A percentile compares a stretch with the other conserved stretches of the same genome.
phyloP scores from a whole-genome alignment of 139 green algal genomes.

The Protoeuglena noctilucae region DNA sequence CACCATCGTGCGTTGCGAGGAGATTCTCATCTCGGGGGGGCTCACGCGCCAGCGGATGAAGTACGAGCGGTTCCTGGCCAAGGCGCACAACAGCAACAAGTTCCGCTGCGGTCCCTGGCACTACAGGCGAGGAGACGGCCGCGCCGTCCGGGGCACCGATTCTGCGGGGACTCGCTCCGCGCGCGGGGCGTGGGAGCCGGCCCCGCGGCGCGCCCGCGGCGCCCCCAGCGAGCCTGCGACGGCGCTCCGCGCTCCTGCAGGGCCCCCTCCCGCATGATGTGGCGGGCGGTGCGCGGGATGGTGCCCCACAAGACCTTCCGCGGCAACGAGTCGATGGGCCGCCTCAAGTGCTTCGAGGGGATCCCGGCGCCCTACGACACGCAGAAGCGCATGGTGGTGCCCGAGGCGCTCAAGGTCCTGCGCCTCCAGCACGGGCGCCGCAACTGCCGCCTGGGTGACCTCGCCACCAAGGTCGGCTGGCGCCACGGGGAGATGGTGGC shows the following conservation, averaged over 20 bases:
- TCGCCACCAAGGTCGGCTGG: slow-evolving; percentile 87
- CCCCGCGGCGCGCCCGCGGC: background rate
- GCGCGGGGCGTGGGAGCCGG: background rate
- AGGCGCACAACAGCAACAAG: slow-evolving; percentile 90
- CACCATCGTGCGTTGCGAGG: slow-evolving; percentile 63
- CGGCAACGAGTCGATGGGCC: slow-evolving; percentile 78
- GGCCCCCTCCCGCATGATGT: too few species aligned
- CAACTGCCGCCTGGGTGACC: slow-evolving; percentile 73
- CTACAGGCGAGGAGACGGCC: too few species aligned
- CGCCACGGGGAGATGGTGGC: slow-evolving; percentile 58
- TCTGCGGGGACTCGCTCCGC: too few species aligned
- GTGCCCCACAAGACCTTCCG: slow-evolving; percentile 93
- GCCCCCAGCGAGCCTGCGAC: too few species aligned
- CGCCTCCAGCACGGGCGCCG: slow-evolving; percentile 81
- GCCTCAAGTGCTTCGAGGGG: slow-evolving; percentile 92
- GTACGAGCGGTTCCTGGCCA: slow-evolving; percentile 84
- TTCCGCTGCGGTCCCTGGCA: slow-evolving; percentile 71
- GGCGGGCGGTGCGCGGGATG: too few species aligned
- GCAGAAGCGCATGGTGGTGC: slow-evolving; percentile 89
- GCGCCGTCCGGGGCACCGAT: too few species aligned
- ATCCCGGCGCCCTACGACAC: slow-evolving; percentile 78
- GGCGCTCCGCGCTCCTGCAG: too few species aligned
- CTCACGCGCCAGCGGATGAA: slow-evolving; percentile 94
- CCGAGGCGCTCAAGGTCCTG: slow-evolving; percentile 90
- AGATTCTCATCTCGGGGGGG: slow-evolving; percentile 87